phyloP scores from a whole-genome alignment of 495 filamentous ascomycete genomes.

The Podospora didyma region DNA sequence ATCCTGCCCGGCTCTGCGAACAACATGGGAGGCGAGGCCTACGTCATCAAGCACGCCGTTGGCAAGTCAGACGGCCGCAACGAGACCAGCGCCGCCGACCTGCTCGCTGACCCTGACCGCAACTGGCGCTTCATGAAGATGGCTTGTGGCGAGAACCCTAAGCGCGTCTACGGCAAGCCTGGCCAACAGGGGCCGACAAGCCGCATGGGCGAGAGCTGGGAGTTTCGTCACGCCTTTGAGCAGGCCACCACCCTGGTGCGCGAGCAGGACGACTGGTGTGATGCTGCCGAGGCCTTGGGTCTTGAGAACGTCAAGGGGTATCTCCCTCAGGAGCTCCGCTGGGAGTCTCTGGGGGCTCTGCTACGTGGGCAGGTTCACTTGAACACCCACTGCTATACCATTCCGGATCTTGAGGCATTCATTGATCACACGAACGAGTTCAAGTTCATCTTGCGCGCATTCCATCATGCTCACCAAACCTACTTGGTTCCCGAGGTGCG shows the following conservation, averaged over 20 bases:
- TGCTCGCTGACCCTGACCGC: slow-evolving; percentile 46
- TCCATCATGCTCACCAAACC: slow-evolving; percentile 62
- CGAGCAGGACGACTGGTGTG: slow-evolving; percentile 59
- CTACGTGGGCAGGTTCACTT: slow-evolving; percentile 57
- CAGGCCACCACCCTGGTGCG: slow-evolving; percentile 47
- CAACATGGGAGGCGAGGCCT: slow-evolving; percentile 65
- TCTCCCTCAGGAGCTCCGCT: slow-evolving; percentile 51
- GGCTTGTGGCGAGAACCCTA: slow-evolving; percentile 66
- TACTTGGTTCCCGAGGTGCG: slow-evolving; percentile 54
- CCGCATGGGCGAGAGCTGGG: slow-evolving; percentile 57
- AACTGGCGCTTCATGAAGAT: slow-evolving; percentile 65
- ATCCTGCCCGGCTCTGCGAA: slow-evolving; percentile 61
- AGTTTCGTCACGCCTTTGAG: slow-evolving; percentile 59
- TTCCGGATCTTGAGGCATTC: slow-evolving; percentile 59
- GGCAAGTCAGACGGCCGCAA: slow-evolving; percentile 44
- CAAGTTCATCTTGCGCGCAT: slow-evolving; percentile 55
- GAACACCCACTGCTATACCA: slow-evolving; percentile 66
- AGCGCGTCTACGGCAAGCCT: slow-evolving; percentile 45
- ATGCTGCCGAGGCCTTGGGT: slow-evolving; percentile 39
- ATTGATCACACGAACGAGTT: slow-evolving; percentile 63
- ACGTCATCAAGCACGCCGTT: slow-evolving; percentile 58
- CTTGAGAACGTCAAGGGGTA: slow-evolving; percentile 37
- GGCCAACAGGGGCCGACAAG: slow-evolving; percentile 42
- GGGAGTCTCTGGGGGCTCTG: slow-evolving; percentile 56
- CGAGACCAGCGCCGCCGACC: slow-evolving; percentile 45